Base-by-base conservation (phyloP, 1,139 yeast species). In the Saccharomycopsis crataegensis region DNA sequence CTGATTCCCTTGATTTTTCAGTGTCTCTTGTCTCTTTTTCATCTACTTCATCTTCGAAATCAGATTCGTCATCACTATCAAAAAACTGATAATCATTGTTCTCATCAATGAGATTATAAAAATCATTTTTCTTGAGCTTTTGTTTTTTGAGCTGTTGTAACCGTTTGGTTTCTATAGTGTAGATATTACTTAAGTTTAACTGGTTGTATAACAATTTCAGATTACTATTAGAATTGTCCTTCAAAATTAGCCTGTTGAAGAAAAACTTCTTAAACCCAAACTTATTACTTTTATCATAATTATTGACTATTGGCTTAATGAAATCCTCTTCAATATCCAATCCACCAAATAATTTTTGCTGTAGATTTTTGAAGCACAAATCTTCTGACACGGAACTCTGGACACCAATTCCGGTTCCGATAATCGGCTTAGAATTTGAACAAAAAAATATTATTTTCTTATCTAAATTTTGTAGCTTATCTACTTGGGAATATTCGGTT, bases 271-370 rank as follows among this genome's bases (percentile, higher is more conserved):
- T 52, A 37, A 55, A 33, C 6, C 55, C 57, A 46, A 52, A 53
- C 17, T 48, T 49, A 17, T 52, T 55, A 14, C 43, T 36, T 12
- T n/a, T 14, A 40, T 55, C 57, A 22, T 28, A 45, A 22, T 17
- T 8, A 40, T 54, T 54, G 38, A 54, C 7, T 8, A 54, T 38
- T n/a, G 57, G 54, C 41, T 48, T 54, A 33, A 51, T 43, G 44
- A 47, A 55, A n/a, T 55, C 58, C 14, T 53, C 52, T 34, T 56
- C 58, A 32, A 56, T 43, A 16, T 56, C 58, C 28, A 51, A 22
- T 2, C 49, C 53, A 38, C 47, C 54, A 56, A 56, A 56, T 40
- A 51, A 22, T 1, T 28, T 40, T 6, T 40, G 9, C 16, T 56
- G 55, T n/a, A 54, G 36, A 22, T 49, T 16, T 8, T 42, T 4